A percentile compares a stretch with the other conserved stretches of the same genome.
phyloP scores from a whole-genome alignment of 2,329 filamentous ascomycete genomes.

The Apiospora marii region DNA sequence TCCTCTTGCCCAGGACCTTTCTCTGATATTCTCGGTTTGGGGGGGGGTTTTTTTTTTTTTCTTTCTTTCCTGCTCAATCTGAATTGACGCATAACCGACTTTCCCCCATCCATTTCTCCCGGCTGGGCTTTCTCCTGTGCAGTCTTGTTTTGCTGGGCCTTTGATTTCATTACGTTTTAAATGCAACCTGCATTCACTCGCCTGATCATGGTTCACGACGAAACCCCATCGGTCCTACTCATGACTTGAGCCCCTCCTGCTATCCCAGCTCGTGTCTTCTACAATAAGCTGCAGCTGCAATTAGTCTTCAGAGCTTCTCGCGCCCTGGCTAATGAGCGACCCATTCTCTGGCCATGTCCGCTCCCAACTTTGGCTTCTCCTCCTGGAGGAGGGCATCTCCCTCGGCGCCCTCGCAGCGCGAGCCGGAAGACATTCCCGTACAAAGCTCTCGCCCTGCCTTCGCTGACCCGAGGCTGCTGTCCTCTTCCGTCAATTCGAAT shows the following conservation, averaged over 20 bases:
- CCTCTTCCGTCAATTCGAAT: conserved; percentile 47
- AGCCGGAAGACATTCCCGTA: conserved; percentile 39
- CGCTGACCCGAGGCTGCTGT: conserved; percentile 38
- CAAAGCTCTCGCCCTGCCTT: conserved; percentile 31
- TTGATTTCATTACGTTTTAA: conserved; percentile 9
- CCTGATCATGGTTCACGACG: conserved; percentile 18
- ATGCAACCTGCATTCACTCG: conserved; percentile 3
- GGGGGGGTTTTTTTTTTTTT: no score
- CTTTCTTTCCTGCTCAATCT: neutral
- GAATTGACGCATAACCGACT: neutral
- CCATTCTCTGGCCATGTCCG: conserved; percentile 50
- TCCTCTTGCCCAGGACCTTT: neutral
- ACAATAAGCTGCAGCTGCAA: neutral
- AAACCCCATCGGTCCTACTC: conserved; percentile 8
- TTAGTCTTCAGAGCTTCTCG: neutral
- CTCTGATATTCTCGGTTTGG: neutral
- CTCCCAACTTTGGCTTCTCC: conserved; percentile 54
- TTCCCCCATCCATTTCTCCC: conserved; percentile 1
- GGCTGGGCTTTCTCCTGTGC: neutral
- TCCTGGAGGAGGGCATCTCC: conserved; percentile 55
- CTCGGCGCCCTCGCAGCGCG: conserved; percentile 42
- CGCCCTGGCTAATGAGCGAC: neutral
- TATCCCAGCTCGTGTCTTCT: neutral
- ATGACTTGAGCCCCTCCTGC: conserved; percentile 20
- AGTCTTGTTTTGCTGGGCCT: neutral